These are phyloP conservation scores for Mortierella sp. DNA, from an alignment of 371 early-diverging fungal species.

Conservation along the genomic window DNA sequence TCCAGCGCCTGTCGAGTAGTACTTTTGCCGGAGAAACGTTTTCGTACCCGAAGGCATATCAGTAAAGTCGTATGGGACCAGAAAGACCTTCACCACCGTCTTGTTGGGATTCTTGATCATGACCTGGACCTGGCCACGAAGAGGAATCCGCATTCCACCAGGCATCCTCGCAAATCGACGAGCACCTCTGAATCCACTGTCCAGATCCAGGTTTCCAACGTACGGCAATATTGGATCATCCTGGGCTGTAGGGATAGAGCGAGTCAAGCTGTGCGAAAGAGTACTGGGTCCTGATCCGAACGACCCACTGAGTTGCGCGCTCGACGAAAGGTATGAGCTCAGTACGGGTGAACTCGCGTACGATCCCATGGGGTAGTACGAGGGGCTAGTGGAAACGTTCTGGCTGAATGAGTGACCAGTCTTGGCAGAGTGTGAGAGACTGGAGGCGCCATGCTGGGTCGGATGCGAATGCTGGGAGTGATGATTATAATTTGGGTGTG, in stretches of 20 bases:
- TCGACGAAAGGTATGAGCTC: constrained; percentile 18
- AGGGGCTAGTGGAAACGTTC: constrained; percentile 19
- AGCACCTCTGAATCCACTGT: constrained; percentile 60
- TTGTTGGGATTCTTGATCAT: constrained; percentile 86
- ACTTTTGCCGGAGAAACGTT: constrained; percentile 88
- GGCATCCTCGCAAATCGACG: constrained; percentile 54
- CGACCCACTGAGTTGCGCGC: constrained; percentile 9
- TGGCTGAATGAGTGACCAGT: constrained; percentile 17
- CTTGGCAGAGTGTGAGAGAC: constrained; percentile 7
- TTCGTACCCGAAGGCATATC: constrained; percentile 82
- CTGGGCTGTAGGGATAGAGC: constrained; percentile 40
- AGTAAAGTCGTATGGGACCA: constrained; percentile 85
- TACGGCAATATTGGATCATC: constrained; percentile 71
- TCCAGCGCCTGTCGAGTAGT: constrained; percentile 58
- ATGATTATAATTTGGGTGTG: constrained; percentile 8
- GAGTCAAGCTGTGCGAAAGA: constrained; percentile 18
- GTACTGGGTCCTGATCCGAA: constrained; percentile 19
- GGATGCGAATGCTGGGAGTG: constrained; percentile 20
- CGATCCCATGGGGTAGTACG: constrained; percentile 20
- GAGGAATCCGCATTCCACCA: constrained; percentile 80
- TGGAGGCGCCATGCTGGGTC: not conserved
- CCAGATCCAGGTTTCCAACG: constrained; percentile 75
- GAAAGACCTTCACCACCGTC: constrained; percentile 84
- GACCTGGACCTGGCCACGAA: constrained; percentile 85
- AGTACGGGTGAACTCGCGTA: constrained; percentile 34